phyloP scores from a whole-genome alignment of 306 rosid species.

The Sphenostylis stenocarpa region DNA sequence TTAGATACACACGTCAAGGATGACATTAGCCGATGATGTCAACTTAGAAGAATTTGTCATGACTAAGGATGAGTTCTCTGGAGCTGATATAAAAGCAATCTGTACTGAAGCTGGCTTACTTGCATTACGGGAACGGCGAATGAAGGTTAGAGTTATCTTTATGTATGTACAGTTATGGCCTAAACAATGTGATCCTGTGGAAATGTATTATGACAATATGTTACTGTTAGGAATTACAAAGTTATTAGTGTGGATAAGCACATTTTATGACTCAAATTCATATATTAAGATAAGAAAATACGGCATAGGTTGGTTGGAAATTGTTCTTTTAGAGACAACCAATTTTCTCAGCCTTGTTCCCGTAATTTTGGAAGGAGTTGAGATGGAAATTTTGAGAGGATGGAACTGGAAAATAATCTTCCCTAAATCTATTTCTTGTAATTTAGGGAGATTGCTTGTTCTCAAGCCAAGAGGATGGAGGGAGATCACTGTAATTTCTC shows the following conservation, averaged over 20 bases:
- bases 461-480: background rate
- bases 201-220: background rate
- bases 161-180: conserved; percentile 8
- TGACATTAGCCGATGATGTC: conserved; percentile 98
- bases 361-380: background rate
- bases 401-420: background rate
- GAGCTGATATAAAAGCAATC: conserved; percentile 97
- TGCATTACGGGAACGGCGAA: conserved; percentile 92
- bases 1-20: conserved; percentile 96
- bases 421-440: background rate
- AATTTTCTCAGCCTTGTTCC: conserved; percentile 1
- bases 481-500: background rate
- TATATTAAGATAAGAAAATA: conserved; percentile 14
- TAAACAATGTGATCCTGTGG: background rate
- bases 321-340: background rate
- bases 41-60: conserved; percentile 96
- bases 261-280: background rate
- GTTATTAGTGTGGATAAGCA: background rate
- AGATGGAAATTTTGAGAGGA: background rate
- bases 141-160: conserved; percentile 71
- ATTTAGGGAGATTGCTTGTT: background rate
- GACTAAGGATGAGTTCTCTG: conserved; percentile 99
- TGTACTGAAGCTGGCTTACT: conserved; percentile 98
- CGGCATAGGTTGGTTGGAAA: conserved; percentile 4
- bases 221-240: conserved; percentile 19